Base-by-base conservation (phyloP, 768 basidiomycete species). In the Russula dissimulans region DNA sequence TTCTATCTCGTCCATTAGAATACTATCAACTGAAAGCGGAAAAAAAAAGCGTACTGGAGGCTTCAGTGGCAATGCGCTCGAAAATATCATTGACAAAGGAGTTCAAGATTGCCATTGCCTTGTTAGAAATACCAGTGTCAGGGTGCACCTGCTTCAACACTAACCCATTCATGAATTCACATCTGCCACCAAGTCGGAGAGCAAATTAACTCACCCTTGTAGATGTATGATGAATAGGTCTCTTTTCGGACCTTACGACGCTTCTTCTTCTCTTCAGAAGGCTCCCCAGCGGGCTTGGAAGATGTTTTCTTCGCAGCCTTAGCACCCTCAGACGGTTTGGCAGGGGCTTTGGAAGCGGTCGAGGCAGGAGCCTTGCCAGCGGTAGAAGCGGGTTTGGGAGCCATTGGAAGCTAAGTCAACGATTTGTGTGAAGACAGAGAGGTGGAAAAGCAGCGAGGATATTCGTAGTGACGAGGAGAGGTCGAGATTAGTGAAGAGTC, bases 111-210 rank as follows among this genome's bases (percentile, higher is more conserved):
- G 92, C 89, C 91, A 95, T 95, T 22, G 92, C 93, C 81, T 95
- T 95, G 85, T 97, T 97, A 57, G 94, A 95, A 78, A 97, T 97
- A 86, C 95, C 95, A 53, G 92, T 98, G 71, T 97, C 95, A 54
- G 95, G 93, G 79, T 97, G 95, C 61, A 97, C 95, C 78, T 97
- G 93, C 76, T 91, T 93, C 63, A 95, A 83, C 68, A 95, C 93
- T 92, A 67, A 59, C 52, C 2, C 22, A 36, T 34, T 22, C 14
- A 15, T 41, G 12, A 49, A 54, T 32, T 38, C 50, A 14, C 6
- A n/a, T n/a, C 3, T 22, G 14, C 53, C 26, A 22, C 12, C 18
- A 7, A 50, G 15, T 17, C 15, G n/a, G 14, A 43, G 43, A 29
- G 41, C 50, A 51, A 42, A 66, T 5, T 69, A n/a, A 61, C 75